Conservation (phyloP, 345 rosid species). For the Populus nigra region DNA sequence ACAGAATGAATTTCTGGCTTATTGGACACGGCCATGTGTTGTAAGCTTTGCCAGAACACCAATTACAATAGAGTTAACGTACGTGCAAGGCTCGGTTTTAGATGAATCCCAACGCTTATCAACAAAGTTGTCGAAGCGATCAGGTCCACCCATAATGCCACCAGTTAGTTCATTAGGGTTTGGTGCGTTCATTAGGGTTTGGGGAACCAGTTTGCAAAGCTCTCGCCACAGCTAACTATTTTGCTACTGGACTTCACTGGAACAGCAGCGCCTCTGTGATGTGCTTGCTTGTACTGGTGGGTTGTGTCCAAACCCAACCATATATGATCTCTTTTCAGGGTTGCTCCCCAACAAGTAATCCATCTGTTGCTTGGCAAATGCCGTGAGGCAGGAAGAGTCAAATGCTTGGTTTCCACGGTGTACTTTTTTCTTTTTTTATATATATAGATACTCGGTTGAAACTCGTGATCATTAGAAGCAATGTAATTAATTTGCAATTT, state of each 20-base stretch:
- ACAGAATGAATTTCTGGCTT: background rate
- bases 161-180: slow-evolving; percentile 84
- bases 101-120: slow-evolving; percentile 62
- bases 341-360: slow-evolving; percentile 79
- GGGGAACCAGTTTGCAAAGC: slow-evolving; percentile 55
- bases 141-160: slow-evolving; percentile 89
- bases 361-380: slow-evolving; percentile 73
- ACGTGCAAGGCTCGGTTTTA: slow-evolving; percentile 89
- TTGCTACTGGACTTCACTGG: slow-evolving; percentile 21
- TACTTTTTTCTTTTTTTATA: no score
- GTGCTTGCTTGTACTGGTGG: slow-evolving; percentile 67
- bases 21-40: background rate
- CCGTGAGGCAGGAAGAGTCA: slow-evolving; percentile 44
- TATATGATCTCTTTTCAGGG: slow-evolving; percentile 75
- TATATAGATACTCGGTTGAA: no score
- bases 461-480: no score
- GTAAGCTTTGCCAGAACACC: slow-evolving; percentile 82
- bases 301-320: slow-evolving; percentile 76
- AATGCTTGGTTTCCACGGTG: slow-evolving; percentile 51
- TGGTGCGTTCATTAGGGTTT: slow-evolving; percentile 37
- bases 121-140: slow-evolving; percentile 53
- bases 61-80: slow-evolving; percentile 64
- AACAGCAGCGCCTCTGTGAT: slow-evolving; percentile 78
- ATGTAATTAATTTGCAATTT: no score
- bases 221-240: slow-evolving; percentile 50